phyloP scores from a whole-genome alignment of 2,329 filamentous ascomycete species.

The Colletotrichum truncatum region DNA sequence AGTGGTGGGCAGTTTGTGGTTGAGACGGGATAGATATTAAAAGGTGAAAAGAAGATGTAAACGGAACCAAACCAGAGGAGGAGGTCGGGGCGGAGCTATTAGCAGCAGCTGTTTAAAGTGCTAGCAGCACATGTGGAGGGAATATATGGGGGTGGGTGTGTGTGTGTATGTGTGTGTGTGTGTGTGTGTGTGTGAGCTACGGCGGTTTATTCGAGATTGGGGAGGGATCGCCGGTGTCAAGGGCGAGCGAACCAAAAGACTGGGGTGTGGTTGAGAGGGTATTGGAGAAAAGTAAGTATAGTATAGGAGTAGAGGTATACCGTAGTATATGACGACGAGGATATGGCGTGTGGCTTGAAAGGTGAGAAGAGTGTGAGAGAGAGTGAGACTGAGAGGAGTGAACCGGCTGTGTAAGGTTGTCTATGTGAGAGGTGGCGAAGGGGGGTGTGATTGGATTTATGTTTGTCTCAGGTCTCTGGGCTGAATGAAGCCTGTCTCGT shows the following conservation, averaged over 20 bases:
- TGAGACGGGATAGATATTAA: neutral
- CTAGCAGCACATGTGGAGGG: conserved; percentile 16
- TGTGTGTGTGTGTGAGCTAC: neutral
- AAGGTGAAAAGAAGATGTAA: neutral
- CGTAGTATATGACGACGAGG: neutral
- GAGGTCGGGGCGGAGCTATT: neutral
- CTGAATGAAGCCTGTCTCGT: neutral
- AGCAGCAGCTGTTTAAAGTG: conserved; percentile 13
- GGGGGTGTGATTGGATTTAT: conserved; percentile 17
- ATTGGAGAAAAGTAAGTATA: neutral
- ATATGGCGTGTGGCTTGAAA: neutral
- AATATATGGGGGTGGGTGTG: neutral
- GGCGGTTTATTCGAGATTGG: conserved; percentile 4
- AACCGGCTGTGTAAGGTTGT: no score
- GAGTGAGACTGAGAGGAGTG: neutral
- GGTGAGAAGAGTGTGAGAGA: neutral
- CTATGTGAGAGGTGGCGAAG: neutral
- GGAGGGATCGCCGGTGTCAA: conserved; percentile 16
- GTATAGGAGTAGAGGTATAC: neutral
- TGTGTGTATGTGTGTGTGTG: neutral
- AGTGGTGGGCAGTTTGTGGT: neutral
- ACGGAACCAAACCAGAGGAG: neutral
- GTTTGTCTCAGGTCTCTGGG: conserved; percentile 13
- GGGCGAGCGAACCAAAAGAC: neutral
- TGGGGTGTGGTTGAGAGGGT: no score